These are phyloP conservation scores for Leishmania major DNA, from an alignment of 208 protist species.

Conservation along the genomic window DNA sequence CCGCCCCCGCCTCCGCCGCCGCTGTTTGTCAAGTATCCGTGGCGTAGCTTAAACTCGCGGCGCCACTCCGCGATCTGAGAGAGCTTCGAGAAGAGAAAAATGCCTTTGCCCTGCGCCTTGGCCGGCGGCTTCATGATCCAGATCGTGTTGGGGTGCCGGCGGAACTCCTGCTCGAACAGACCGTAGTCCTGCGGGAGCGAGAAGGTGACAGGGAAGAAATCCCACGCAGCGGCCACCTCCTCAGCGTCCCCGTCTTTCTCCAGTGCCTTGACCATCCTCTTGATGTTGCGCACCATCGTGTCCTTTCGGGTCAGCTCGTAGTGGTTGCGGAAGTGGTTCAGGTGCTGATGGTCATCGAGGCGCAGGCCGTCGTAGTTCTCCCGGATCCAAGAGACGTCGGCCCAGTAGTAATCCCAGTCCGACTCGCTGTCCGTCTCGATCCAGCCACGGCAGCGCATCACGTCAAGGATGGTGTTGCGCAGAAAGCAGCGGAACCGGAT, in stretches of 20 bases:
- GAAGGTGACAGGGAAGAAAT: conserved; percentile 96
- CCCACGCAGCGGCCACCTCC: conserved; percentile 82
- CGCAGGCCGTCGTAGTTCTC: conserved; percentile 91
- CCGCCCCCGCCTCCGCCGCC: conserved; percentile 15
- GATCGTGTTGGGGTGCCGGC: conserved; percentile 80
- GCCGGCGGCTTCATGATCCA: conserved; percentile 98
- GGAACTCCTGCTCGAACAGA: conserved; percentile 95
- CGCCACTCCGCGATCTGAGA: conserved; percentile 95
- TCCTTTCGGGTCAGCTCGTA: conserved; percentile 97
- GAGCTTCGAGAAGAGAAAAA: conserved; percentile 97
- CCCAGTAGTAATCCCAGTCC: conserved; percentile 95
- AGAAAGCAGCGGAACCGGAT: conserved; percentile 89
- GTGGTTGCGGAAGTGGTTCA: conserved; percentile 97
- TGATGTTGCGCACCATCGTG: conserved; percentile 96
- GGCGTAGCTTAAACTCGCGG: conserved; percentile 78
- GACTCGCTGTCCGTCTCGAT: conserved; percentile 91
- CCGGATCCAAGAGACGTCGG: conserved; percentile 92
- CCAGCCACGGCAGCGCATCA: conserved; percentile 92
- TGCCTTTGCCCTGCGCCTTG: conserved; percentile 96
- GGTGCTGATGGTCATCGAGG: conserved; percentile 82
- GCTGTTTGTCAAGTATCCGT: conserved; percentile 37
- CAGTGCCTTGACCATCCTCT: conserved; percentile 88
- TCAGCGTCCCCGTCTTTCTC: conserved; percentile 86
- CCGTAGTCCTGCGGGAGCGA: conserved; percentile 95
- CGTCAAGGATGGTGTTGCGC: conserved; percentile 91